Evolutionary conservation across 2,329 filamentous ascomycete genomes (phyloP).

Genomic region (Biscogniauxia sp.): DNA sequence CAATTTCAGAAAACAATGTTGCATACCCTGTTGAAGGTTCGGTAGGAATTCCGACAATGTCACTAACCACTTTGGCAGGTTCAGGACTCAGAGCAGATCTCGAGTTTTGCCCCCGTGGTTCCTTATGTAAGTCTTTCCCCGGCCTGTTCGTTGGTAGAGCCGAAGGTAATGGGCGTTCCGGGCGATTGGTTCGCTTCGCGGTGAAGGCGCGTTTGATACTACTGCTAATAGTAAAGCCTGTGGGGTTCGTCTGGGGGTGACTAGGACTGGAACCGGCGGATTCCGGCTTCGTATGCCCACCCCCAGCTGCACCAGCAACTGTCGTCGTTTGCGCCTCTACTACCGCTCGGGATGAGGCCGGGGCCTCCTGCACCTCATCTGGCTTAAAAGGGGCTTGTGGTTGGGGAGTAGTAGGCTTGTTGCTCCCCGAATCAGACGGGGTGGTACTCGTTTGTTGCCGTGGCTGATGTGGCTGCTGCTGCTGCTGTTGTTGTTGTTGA

Average conservation of each 20-base stretch:
- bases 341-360: too few relatives aligned
- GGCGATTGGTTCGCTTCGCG: constrained; percentile 4
- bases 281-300: background rate
- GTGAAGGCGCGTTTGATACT: constrained; percentile 2
- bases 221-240: background rate
- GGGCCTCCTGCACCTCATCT: background rate
- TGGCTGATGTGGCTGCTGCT: too few relatives aligned
- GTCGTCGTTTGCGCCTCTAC: background rate
- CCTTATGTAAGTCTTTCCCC: background rate
- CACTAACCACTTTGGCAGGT: background rate
- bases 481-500: too few relatives aligned
- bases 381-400: background rate
- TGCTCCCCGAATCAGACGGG: background rate
- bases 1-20: background rate
- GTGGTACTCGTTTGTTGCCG: background rate
- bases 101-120: background rate
- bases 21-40: background rate
- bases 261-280: background rate
- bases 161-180: background rate
- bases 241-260: background rate
- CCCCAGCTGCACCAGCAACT: background rate
- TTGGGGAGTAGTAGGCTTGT: background rate
- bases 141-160: background rate
- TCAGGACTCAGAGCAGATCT: background rate
- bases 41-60: background rate